Conservation (phyloP, 306 rosid species). For the Cicer cuneatum region DNA sequence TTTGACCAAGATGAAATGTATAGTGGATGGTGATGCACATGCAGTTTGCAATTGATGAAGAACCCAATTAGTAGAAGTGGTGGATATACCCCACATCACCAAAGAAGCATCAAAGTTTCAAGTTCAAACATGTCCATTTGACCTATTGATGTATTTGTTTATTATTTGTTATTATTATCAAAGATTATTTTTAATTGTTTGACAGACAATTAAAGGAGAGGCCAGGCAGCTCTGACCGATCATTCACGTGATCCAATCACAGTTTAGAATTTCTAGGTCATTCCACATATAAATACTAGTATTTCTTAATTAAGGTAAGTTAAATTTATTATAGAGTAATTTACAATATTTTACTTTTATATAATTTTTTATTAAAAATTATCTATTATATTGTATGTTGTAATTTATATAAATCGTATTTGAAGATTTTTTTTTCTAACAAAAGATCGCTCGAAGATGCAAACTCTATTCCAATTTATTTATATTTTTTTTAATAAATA, state of each 20-base stretch:
- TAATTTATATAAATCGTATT: too few species aligned
- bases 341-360: too few species aligned
- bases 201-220: slow-evolving; percentile 6
- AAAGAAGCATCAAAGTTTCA: slow-evolving; percentile 37
- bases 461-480: too few species aligned
- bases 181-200: not conserved
- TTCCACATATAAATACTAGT: not conserved
- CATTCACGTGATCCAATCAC: slow-evolving; percentile 71
- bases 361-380: too few species aligned
- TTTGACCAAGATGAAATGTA: slow-evolving; percentile 50
- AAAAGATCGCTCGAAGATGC: too few species aligned
- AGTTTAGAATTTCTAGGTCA: slow-evolving; percentile 61
- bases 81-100: slow-evolving; percentile 37
- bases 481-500: too few species aligned
- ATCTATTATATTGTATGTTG: too few species aligned
- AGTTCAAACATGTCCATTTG: slow-evolving; percentile 42
- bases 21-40: slow-evolving; percentile 41
- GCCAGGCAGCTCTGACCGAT: slow-evolving; percentile 49
- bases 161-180: slow-evolving; percentile 5
- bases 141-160: slow-evolving; percentile 24
- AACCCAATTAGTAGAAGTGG: slow-evolving; percentile 23
- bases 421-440: too few species aligned
- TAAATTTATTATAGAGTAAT: too few species aligned
- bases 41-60: slow-evolving; percentile 30
- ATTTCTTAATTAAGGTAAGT: not conserved